Evolutionary conservation across 2,329 filamentous ascomycete genomes (phyloP).

Genomic region (Venturia effusa): DNA sequence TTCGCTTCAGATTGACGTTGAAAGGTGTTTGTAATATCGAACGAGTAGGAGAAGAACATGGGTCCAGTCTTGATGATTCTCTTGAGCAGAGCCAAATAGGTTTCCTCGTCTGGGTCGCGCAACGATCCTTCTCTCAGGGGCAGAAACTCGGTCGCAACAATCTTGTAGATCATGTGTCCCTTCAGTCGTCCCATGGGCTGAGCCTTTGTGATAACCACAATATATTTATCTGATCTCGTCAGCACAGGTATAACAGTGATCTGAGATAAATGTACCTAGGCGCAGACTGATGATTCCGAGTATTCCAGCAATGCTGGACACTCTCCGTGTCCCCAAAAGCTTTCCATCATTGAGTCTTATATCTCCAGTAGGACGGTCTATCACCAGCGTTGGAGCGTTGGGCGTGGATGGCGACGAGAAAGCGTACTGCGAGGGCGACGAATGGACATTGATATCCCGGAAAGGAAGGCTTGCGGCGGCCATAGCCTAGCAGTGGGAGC

Average conservation of each 20-base stretch:
- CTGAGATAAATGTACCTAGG: slow-evolving; percentile 50
- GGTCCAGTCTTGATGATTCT: slow-evolving; percentile 71
- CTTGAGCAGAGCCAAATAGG: slow-evolving; percentile 73
- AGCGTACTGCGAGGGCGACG: slow-evolving; percentile 83
- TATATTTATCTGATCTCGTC: slow-evolving; percentile 70
- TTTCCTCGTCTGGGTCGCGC: slow-evolving; percentile 88
- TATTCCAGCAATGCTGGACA: slow-evolving; percentile 91
- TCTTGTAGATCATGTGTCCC: slow-evolving; percentile 93
- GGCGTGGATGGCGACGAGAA: slow-evolving; percentile 94
- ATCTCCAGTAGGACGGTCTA: slow-evolving; percentile 89
- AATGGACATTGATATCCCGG: slow-evolving; percentile 94
- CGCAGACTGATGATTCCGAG: slow-evolving; percentile 88
- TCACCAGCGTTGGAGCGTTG: slow-evolving; percentile 72
- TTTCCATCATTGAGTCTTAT: slow-evolving; percentile 73
- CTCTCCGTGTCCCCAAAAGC: slow-evolving; percentile 64
- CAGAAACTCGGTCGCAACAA: slow-evolving; percentile 82
- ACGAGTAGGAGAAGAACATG: slow-evolving; percentile 97
- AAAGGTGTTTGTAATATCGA: slow-evolving; percentile 94
- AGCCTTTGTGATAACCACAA: slow-evolving; percentile 91
- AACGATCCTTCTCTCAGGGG: slow-evolving; percentile 86
- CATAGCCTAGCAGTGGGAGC: not conserved
- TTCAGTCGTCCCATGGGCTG: slow-evolving; percentile 83
- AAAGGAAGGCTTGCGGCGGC: slow-evolving; percentile 55
- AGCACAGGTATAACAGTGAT: slow-evolving; percentile 11
- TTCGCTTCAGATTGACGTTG: slow-evolving; percentile 80